Evolutionary conservation across 139 green algal genomes (phyloP).

Genomic region (Micractinium conductrix): DNA sequence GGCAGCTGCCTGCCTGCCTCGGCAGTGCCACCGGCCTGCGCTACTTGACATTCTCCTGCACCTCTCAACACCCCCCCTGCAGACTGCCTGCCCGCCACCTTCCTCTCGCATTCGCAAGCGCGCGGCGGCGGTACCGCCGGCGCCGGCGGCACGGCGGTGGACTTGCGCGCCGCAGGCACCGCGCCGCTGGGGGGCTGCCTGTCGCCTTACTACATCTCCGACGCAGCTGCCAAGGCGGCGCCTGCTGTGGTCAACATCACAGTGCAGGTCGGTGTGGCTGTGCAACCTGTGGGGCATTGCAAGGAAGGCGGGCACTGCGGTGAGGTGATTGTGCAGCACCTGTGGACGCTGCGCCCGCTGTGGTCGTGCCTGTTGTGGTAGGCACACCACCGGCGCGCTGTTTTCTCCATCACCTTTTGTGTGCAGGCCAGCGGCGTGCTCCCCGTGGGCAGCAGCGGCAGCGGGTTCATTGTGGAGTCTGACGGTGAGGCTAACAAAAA

Average conservation of each 20-base stretch:
- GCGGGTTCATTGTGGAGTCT: slow-evolving; percentile 69
- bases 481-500: slow-evolving; percentile 21
- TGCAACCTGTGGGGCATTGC: too few relatives aligned
- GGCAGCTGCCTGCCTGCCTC: background rate
- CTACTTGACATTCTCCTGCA: too few relatives aligned
- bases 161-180: too few relatives aligned
- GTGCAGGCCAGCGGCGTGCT: background rate
- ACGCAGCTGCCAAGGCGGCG: slow-evolving; percentile 66
- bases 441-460: slow-evolving; percentile 48
- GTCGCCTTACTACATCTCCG: slow-evolving; percentile 62
- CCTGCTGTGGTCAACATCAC: slow-evolving; percentile 68
- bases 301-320: too few relatives aligned
- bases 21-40: too few relatives aligned
- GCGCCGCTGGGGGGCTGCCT: slow-evolving; percentile 33
- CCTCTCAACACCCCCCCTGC: background rate
- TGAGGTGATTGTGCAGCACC: too few relatives aligned
- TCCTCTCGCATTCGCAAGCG: slow-evolving; percentile 14
- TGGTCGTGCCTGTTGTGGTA: too few relatives aligned
- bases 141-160: background rate
- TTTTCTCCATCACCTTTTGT: too few relatives aligned
- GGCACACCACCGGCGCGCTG: background rate
- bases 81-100: slow-evolving; percentile 11
- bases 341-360: too few relatives aligned
- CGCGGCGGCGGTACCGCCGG: background rate
- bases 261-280: too few relatives aligned